Conservation (phyloP, 495 filamentous ascomycete species). For the Lindgomyces ingoldianus region DNA sequence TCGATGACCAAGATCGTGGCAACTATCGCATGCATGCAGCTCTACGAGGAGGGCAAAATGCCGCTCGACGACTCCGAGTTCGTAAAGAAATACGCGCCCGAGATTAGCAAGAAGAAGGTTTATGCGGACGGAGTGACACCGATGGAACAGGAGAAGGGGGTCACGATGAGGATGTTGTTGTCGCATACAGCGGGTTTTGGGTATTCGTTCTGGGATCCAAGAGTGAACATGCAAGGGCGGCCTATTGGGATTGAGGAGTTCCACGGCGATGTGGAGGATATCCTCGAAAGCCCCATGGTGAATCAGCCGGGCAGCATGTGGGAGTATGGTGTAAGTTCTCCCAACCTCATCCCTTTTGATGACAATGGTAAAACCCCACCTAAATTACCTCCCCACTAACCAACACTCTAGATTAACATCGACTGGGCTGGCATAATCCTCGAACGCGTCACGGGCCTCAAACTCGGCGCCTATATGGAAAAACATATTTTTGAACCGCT, state of each 20-base stretch:
- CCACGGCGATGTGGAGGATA: conserved; percentile 48
- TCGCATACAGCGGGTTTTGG: conserved; percentile 56
- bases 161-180: conserved; percentile 65
- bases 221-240: no score
- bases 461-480: conserved; percentile 59
- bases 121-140: conserved; percentile 25
- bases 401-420: conserved; percentile 48
- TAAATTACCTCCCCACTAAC: background rate
- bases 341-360: conserved; percentile 7
- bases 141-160: conserved; percentile 54
- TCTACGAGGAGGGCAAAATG: conserved; percentile 55
- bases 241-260: conserved; percentile 63
- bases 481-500: conserved; percentile 60
- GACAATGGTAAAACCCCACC: background rate
- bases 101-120: conserved; percentile 46
- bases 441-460: conserved; percentile 53
- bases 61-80: conserved; percentile 51
- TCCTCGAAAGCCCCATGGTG: conserved; percentile 50
- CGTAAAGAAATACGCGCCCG: conserved; percentile 51
- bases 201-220: conserved; percentile 55
- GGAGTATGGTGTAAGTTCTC: conserved; percentile 57
- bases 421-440: conserved; percentile 64
- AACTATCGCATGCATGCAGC: conserved; percentile 58
- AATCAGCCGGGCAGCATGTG: conserved; percentile 60
- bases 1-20: conserved; percentile 60